Conservation (phyloP, 225 moss, liverwort and hornwort genomes). For the Asterella californica region DNA sequence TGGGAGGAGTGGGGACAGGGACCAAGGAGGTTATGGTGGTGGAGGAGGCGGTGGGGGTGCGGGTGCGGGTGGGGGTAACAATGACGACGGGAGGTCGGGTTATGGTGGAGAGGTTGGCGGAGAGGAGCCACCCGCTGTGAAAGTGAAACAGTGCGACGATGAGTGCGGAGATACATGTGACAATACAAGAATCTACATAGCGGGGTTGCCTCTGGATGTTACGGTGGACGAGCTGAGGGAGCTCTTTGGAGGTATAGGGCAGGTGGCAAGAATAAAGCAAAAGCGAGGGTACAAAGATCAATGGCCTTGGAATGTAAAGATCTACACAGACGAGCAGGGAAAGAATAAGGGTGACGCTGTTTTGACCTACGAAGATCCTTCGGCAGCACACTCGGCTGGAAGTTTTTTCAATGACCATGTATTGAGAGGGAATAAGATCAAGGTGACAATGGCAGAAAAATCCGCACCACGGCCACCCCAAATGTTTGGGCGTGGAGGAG, state of each 20-base stretch:
- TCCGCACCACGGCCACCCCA: constrained; percentile 75
- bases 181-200: constrained; percentile 94
- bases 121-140: constrained; percentile 46
- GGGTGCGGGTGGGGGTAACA: constrained; percentile 28
- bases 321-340: constrained; percentile 76
- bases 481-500: constrained; percentile 44
- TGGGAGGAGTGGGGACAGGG: constrained; percentile 44
- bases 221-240: constrained; percentile 82
- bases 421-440: constrained; percentile 86
- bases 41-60: constrained; percentile 36
- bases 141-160: constrained; percentile 95
- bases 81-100: constrained; percentile 31
- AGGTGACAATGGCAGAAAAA: constrained; percentile 93
- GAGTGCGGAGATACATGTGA: constrained; percentile 87
- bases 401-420: constrained; percentile 88
- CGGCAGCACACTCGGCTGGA: constrained; percentile 89
- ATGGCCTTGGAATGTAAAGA: constrained; percentile 99
- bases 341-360: constrained; percentile 95
- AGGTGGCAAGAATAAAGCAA: constrained; percentile 97
- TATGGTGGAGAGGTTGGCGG: constrained; percentile 47
- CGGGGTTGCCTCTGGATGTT: constrained; percentile 76
- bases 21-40: constrained; percentile 31
- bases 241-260: constrained; percentile 94
- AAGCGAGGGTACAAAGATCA: constrained; percentile 99
- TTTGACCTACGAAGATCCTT: constrained; percentile 91